phyloP scores from a whole-genome alignment of 2,329 filamentous ascomycete species.

The Neonectria faginata region DNA sequence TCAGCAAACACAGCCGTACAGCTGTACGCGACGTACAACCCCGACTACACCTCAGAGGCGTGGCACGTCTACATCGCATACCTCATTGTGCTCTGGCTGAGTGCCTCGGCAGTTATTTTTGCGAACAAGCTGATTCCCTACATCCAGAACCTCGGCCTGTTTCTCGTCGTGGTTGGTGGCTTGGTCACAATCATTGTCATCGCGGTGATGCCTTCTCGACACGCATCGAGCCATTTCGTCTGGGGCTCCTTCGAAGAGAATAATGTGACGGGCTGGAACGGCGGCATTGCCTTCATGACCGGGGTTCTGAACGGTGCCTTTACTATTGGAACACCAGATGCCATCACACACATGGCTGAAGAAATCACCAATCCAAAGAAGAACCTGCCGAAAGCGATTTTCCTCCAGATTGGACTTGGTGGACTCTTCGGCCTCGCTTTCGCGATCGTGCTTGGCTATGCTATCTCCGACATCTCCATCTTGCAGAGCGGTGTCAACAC shows the following conservation, averaged over 20 bases:
- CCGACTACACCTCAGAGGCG: slow-evolving; percentile 25
- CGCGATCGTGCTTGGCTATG: slow-evolving; percentile 40
- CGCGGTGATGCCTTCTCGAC: slow-evolving; percentile 36
- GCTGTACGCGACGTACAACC: slow-evolving; percentile 39
- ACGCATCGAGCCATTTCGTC: slow-evolving; percentile 39
- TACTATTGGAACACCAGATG: slow-evolving; percentile 40
- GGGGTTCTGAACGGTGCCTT: slow-evolving; percentile 43
- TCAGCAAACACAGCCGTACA: slow-evolving; percentile 41
- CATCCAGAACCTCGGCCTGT: slow-evolving; percentile 40
- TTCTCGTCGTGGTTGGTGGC: slow-evolving; percentile 39
- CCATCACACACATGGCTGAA: slow-evolving; percentile 45
- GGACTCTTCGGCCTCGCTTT: slow-evolving; percentile 40
- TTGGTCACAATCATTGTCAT: slow-evolving; percentile 41
- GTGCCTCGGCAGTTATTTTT: slow-evolving; percentile 35
- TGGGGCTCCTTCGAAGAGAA: slow-evolving; percentile 43
- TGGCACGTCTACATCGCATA: slow-evolving; percentile 45
- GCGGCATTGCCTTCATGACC: slow-evolving; percentile 42
- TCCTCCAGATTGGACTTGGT: slow-evolving; percentile 42
- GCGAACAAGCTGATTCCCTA: slow-evolving; percentile 42
- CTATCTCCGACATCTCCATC: slow-evolving; percentile 41
- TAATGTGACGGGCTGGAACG: slow-evolving; percentile 42
- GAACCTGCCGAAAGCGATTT: slow-evolving; percentile 37
- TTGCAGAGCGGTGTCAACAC: slow-evolving; percentile 40
- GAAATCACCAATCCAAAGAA: slow-evolving; percentile 36
- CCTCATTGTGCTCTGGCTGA: slow-evolving; percentile 39